phyloP scores from a whole-genome alignment of 108 stramenopile genomes.

The Cyclotella atomus region DNA sequence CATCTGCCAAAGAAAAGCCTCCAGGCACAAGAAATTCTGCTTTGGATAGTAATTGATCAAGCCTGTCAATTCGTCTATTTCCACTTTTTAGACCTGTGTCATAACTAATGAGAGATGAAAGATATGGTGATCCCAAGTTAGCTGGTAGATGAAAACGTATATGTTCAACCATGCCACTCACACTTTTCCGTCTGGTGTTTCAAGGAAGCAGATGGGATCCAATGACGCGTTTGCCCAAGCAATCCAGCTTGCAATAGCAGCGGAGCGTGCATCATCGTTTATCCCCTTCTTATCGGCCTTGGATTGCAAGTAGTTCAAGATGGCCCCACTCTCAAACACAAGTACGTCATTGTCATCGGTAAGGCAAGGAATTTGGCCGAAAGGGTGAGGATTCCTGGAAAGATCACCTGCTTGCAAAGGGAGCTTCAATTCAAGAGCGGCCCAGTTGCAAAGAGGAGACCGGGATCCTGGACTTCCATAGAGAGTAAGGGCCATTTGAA shows the following conservation, averaged over 20 bases:
- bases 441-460: conserved; percentile 92
- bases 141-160: too few species aligned
- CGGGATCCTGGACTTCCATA: conserved; percentile 61
- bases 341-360: conserved; percentile 65
- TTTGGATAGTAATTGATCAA: conserved; percentile 65
- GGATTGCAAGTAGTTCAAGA: conserved; percentile 73
- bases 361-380: conserved; percentile 86
- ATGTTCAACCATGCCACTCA: conserved; percentile 31
- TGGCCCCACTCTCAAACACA: conserved; percentile 90
- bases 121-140: too few species aligned
- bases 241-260: conserved; percentile 75
- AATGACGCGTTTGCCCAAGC: conserved; percentile 88
- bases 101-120: too few species aligned
- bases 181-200: conserved; percentile 86
- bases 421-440: conserved; percentile 62
- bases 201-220: conserved; percentile 90
- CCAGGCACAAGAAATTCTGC: conserved; percentile 62
- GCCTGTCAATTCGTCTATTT: conserved; percentile 64
- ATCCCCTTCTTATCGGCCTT: conserved; percentile 41
- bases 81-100: conserved; percentile 78
- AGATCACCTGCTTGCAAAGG: conserved; percentile 52
- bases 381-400: conserved; percentile 82
- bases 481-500: conserved; percentile 50
- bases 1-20: conserved; percentile 81
- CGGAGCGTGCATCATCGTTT: conserved; percentile 27